These are phyloP conservation scores for Clonostachys rosea DNA, from an alignment of 2,329 filamentous ascomycete genomes.

Conservation along the genomic window DNA sequence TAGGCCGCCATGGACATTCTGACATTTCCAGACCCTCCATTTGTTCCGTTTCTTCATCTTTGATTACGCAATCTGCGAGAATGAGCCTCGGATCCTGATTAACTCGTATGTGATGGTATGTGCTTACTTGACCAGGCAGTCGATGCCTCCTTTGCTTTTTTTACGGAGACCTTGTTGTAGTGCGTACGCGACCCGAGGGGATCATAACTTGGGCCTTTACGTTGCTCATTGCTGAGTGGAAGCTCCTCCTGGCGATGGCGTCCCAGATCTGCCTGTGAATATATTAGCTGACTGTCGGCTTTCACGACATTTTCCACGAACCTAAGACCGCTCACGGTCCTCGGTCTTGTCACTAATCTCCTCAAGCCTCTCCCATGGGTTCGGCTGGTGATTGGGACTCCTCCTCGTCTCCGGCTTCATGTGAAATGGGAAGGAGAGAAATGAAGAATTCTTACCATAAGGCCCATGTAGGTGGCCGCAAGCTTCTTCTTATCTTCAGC, in stretches of 20 bases:
- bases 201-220: background rate
- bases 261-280: background rate
- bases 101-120: background rate
- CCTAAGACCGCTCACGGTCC: too few relatives aligned
- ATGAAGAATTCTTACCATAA: too few relatives aligned
- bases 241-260: conserved; percentile 1
- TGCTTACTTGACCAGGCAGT: conserved; percentile 1
- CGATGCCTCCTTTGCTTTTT: background rate
- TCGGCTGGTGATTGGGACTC: too few relatives aligned
- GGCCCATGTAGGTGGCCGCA: too few relatives aligned
- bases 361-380: too few relatives aligned
- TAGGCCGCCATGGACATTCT: background rate
- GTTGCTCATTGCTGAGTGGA: background rate
- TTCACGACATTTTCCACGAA: too few relatives aligned
- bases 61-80: background rate
- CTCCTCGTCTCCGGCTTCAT: too few relatives aligned
- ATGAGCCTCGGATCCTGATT: background rate
- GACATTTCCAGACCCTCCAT: background rate
- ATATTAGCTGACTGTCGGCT: background rate
- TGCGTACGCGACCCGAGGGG: background rate
- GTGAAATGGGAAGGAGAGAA: too few relatives aligned
- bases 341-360: too few relatives aligned
- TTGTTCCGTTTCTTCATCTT: conserved; percentile 1
- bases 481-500: too few relatives aligned
- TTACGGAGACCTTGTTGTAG: background rate